phyloP scores from a whole-genome alignment of 352 stramenopile species.

The Phytophthora sojae region DNA sequence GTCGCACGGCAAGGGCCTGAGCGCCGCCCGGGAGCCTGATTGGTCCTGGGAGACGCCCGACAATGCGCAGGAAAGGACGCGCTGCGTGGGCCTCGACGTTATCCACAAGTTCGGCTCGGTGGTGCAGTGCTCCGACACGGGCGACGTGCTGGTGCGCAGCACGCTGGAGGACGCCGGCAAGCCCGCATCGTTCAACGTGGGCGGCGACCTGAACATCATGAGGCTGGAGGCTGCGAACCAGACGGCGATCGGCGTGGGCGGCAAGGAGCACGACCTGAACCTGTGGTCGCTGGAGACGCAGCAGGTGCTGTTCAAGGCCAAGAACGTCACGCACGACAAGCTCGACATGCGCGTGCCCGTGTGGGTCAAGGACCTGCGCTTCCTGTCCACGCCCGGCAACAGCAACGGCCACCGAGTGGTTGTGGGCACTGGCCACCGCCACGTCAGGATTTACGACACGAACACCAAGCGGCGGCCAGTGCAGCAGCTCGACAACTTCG shows the following conservation, averaged over 20 bases:
- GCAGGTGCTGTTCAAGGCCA: constrained; percentile 78
- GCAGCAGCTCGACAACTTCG: constrained; percentile 68
- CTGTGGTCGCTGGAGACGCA: constrained; percentile 88
- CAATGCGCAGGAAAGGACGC: constrained; percentile 19
- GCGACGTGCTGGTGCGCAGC: constrained; percentile 65
- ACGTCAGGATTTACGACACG: constrained; percentile 90
- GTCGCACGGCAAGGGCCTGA: constrained; percentile 45
- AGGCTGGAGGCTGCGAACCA: constrained; percentile 53
- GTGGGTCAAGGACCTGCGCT: constrained; percentile 86
- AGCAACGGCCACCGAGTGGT: constrained; percentile 80
- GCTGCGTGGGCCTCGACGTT: constrained; percentile 66
- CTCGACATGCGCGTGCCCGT: constrained; percentile 91
- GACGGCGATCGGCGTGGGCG: constrained; percentile 74
- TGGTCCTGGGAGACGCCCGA: constrained; percentile 52
- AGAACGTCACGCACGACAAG: constrained; percentile 90
- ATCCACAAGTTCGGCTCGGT: constrained; percentile 70
- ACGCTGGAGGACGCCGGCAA: constrained; percentile 50
- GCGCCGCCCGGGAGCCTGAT: constrained; percentile 41
- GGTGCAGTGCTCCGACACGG: constrained; percentile 66
- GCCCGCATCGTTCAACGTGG: constrained; percentile 62
- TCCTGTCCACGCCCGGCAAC: constrained; percentile 55
- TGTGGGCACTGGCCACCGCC: constrained; percentile 79
- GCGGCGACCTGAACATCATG: constrained; percentile 60
- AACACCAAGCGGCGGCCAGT: constrained; percentile 86
- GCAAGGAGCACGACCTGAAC: constrained; percentile 84